Evolutionary conservation across 805 yeast species (phyloP), one percentile per base, ranked within the genome.

Genomic region (Kuraishia hungarica): DNA sequence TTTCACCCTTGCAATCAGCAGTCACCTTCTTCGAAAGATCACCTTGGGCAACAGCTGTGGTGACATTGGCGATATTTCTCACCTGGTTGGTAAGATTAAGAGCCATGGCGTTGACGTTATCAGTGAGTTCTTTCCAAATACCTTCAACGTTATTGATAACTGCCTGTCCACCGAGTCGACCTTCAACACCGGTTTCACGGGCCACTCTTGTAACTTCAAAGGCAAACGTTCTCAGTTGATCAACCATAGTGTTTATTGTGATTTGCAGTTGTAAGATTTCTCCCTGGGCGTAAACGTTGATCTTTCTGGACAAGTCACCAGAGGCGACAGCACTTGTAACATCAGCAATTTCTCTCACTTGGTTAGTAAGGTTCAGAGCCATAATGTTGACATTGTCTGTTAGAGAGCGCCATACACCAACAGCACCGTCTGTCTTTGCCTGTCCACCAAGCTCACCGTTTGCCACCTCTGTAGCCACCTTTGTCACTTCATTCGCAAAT

Each of bases 381-480:
- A 89, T 89, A 55, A 87, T 87, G 66, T 89, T 89, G 61, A 89
- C 90, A 61, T 88, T 88, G 63, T 87, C 92, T 23, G 91, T 86
- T 57, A 89, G 79, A 28, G 87, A 83, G 64, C 89, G 81, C 96
- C 96, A 89, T 53, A 87, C 86, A 20, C 97, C 97, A 8, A 84
- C 89, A 0, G 92, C 82, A n/a, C 92, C 93, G 54, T 83, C 85
- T 57, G 84, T 85, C 59, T 85, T 87, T 48, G 93, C 96, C 65
- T 87, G 94, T 46, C 96, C 96, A 61, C 96, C 96, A 48, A 89
- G 76, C 59, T 88, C 88, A 61, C 97, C 97, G 62, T 88, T 87
- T 29, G 96, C 93, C 21, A 89, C 96, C 62, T 89, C 96, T 19
- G 92, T 88, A 46, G 96, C 94, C 24, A 89, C 88, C 57, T 89